Percentiles rank a stretch among this genome's conserved stretches.
Conservation (phyloP, 306 rosid species). For the Astragalus membranaceus region DNA sequence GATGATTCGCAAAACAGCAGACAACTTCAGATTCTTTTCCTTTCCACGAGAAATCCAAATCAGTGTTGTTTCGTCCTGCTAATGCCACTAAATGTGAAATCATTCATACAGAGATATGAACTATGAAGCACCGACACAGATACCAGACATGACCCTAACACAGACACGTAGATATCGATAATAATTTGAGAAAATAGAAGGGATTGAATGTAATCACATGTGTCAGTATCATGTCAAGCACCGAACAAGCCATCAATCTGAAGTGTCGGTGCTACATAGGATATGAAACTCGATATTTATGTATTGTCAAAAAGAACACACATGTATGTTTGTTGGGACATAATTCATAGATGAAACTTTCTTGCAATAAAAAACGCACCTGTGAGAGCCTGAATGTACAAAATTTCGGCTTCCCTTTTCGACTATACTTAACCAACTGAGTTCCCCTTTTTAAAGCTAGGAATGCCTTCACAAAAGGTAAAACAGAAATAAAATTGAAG, state of each 20-base stretch:
- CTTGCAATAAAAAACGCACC: conserved; percentile 36
- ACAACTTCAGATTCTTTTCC: conserved; percentile 64
- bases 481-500: conserved; percentile 6
- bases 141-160: too few relatives aligned
- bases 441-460: conserved; percentile 66
- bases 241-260: too few relatives aligned
- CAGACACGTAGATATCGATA: too few relatives aligned
- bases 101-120: conserved; percentile 20
- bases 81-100: conserved; percentile 37
- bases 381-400: conserved; percentile 73
- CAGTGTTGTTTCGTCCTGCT: conserved; percentile 82
- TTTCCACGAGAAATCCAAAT: conserved; percentile 76
- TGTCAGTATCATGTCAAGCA: too few relatives aligned
- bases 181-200: too few relatives aligned
- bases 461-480: conserved; percentile 56
- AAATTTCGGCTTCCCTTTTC: conserved; percentile 82
- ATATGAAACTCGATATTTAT: neutral
- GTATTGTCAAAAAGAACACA: too few relatives aligned
- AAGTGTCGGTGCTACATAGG: too few relatives aligned
- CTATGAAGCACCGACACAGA: too few relatives aligned
- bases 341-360: neutral
- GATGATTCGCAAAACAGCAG: conserved; percentile 49
- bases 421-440: conserved; percentile 73
- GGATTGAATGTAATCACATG: too few relatives aligned
- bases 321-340: neutral